These are phyloP conservation scores for Apiotrichum mycotoxinovorans DNA, from an alignment of 1,284 basidiomycete genomes.

Conservation along the genomic window DNA sequence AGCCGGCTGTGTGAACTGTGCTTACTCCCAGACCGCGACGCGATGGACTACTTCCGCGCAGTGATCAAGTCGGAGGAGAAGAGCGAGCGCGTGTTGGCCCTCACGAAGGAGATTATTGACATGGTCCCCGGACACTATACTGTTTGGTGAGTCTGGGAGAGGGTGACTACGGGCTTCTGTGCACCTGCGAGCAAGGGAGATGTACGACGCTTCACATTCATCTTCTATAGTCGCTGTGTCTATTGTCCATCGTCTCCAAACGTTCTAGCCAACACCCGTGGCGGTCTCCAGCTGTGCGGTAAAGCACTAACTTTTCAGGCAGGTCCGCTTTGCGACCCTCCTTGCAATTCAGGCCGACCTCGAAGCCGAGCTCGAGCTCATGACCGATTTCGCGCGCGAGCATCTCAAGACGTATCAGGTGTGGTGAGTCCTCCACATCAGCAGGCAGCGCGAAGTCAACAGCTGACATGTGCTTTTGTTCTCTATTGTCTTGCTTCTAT, in stretches of 20 bases:
- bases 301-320: too few species aligned
- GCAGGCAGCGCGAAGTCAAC: neutral
- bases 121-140: constrained; percentile 91
- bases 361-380: constrained; percentile 68
- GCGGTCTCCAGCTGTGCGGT: neutral
- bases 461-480: neutral
- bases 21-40: constrained; percentile 70
- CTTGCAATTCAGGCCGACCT: constrained; percentile 64
- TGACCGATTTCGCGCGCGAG: constrained; percentile 75
- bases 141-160: constrained; percentile 66
- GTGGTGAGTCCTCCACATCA: constrained; percentile 62
- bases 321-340: constrained; percentile 84
- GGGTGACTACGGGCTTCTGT: too few species aligned
- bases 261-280: neutral
- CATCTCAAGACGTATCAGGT: constrained; percentile 93
- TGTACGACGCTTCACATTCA: too few species aligned
- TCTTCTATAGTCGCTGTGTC: too few species aligned
- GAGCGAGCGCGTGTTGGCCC: constrained; percentile 70
- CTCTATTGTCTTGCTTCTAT: neutral
- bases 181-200: too few species aligned
- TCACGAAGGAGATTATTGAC: constrained; percentile 80
- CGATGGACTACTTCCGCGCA: constrained; percentile 84
- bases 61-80: constrained; percentile 71
- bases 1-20: neutral
- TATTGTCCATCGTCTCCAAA: too few species aligned